Conservation (phyloP, 208 protist species). For the Trypanosoma lewisi region DNA sequence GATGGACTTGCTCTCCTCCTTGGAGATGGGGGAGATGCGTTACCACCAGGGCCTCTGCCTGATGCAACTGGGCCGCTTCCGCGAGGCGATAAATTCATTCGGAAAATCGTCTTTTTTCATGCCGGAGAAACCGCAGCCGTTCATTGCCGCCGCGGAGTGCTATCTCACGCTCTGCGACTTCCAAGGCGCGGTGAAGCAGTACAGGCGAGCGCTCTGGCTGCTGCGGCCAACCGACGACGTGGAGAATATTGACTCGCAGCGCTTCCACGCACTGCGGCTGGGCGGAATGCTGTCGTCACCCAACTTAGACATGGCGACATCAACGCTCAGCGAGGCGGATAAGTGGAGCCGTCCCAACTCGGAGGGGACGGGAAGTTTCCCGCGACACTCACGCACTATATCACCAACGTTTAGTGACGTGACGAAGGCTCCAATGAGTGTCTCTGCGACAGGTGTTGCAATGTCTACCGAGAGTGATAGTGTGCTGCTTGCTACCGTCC, state of each 20-base stretch:
- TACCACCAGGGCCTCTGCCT: constrained; percentile 51
- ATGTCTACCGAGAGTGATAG: background rate
- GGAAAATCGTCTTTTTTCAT: constrained; percentile 75
- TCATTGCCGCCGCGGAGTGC: constrained; percentile 77
- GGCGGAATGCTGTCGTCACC: background rate
- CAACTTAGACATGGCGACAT: background rate
- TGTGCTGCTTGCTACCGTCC: constrained; percentile 29
- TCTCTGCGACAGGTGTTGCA: background rate
- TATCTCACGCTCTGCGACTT: constrained; percentile 83
- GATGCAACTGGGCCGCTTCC: constrained; percentile 45
- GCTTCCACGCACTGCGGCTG: background rate
- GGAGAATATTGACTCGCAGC: background rate
- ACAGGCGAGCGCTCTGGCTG: constrained; percentile 76
- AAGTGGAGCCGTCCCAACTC: no score
- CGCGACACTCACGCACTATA: no score
- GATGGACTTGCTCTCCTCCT: constrained; percentile 1
- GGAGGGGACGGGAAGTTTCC: background rate
- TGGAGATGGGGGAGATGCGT: constrained; percentile 29
- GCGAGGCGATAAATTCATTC: constrained; percentile 63
- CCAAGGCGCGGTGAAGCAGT: constrained; percentile 76
- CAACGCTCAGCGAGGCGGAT: background rate
- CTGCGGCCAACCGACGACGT: constrained; percentile 25
- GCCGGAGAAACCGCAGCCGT: constrained; percentile 60
- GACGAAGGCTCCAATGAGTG: background rate
- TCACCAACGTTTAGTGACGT: background rate